Evolutionary conservation across 768 basidiomycete genomes (phyloP).

Genomic region (Kwoniella europaea): DNA sequence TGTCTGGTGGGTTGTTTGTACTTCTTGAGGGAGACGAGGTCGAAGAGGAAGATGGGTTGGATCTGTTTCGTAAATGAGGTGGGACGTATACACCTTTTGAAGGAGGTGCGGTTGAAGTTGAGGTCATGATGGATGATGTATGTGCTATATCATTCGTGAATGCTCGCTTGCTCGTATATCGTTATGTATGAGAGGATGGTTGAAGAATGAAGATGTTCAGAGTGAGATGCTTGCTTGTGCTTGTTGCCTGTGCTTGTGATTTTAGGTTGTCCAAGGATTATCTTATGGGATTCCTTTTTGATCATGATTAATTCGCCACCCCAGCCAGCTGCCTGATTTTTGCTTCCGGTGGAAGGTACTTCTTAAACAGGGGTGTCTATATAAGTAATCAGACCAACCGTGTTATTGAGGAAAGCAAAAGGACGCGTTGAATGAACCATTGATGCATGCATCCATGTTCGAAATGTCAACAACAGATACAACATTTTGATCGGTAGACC

Average conservation of each 20-base stretch:
- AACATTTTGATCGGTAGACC: background rate
- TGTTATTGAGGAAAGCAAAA: background rate
- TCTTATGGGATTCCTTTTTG: too few relatives aligned
- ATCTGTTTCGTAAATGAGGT: conserved; percentile 42
- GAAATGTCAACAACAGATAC: background rate
- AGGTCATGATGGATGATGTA: background rate
- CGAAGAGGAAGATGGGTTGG: conserved; percentile 13
- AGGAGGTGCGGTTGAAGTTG: background rate
- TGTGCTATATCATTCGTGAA: background rate
- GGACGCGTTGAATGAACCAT: too few relatives aligned
- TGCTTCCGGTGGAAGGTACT: background rate
- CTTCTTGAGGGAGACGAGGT: conserved; percentile 11
- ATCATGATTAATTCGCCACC: too few relatives aligned
- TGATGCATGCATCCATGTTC: background rate
- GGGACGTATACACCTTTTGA: conserved; percentile 38
- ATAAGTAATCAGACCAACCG: background rate
- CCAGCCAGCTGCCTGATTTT: too few relatives aligned
- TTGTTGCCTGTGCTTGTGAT: too few relatives aligned
- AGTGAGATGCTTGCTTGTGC: too few relatives aligned
- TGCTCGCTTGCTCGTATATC: background rate
- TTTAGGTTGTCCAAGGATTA: too few relatives aligned
- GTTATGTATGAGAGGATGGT: background rate
- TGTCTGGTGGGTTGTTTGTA: conserved; percentile 3
- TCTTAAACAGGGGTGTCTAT: background rate
- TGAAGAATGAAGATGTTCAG: background rate